Base-by-base conservation (phyloP, 306 rosid genomes). In the Dalbergia cultrata region DNA sequence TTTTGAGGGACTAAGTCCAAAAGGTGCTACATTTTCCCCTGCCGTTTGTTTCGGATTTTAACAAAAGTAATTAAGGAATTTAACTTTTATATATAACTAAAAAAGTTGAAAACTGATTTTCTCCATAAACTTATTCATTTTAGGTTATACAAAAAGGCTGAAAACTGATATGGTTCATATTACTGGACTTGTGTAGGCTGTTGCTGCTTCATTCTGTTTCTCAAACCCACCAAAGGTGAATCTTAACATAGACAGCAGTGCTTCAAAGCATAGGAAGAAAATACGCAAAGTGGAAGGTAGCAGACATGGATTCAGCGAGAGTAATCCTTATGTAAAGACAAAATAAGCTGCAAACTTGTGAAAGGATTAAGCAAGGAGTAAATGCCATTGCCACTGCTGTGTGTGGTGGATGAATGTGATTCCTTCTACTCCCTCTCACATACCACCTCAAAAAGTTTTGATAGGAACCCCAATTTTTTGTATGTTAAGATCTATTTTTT, bases 191-290 rank as follows among this genome's bases (percentile, higher is more conserved):
- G 75, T 14, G n/a, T 89, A 95, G 98, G 98, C 90, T 21, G 92
- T 93, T 59, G 97, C 93, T 33, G 84, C 87, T 33, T 95, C 99
- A 3, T 95, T 95, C 79, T 85, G 99, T 85, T 93, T 95, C 77
- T 81, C 96, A 34, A 91, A 90, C 76, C 99, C 99, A 12, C 98
- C 99, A 1, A 93, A 90, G 89, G 89, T 95, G 68, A 89, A 69
- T 85, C 81, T 95, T 60, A 87, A 90, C 88, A 80, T 95, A 60
- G 96, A 93, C 80, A 95, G 98, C 85, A 85, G 76, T 73, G 94
- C 97, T 60, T 91, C 99, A 3, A 93, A 91, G 86, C 86, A 87
- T 74, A 90, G 92, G 79, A 90, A 87, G 88, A 91, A 83, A 77
- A 19, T 13, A 34, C 91, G 88, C 5, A 88, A 80, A 45, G 87